Evolutionary conservation across 108 stramenopile species (phyloP).

Genomic region (Cyclostephanos invisitatus): DNA sequence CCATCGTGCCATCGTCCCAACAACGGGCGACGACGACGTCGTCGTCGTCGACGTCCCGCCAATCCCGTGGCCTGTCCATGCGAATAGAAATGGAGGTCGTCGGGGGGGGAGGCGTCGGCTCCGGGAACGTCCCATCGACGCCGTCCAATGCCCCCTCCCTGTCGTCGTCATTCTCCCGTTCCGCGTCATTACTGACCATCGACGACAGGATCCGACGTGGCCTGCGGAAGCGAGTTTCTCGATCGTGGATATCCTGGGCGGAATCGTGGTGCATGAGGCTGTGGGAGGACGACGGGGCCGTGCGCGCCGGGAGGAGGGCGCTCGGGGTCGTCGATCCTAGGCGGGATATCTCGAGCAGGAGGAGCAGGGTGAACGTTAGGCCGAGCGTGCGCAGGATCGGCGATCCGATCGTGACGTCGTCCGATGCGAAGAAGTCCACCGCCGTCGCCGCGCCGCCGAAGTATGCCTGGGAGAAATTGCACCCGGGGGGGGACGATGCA

Average conservation of each 20-base stretch:
- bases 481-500: neutral
- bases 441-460: neutral
- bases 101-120: too few relatives aligned
- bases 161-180: constrained; percentile 20
- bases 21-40: constrained; percentile 2
- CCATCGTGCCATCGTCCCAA: neutral
- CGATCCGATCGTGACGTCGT: neutral
- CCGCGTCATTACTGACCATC: constrained; percentile 23
- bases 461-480: constrained; percentile 3
- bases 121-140: neutral
- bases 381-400: constrained; percentile 25
- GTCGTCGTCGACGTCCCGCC: constrained; percentile 7
- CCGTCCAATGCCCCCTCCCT: constrained; percentile 7
- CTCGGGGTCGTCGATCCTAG: neutral
- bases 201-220: constrained; percentile 20
- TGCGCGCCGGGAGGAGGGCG: constrained; percentile 7
- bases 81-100: constrained; percentile 45
- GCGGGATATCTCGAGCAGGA: neutral
- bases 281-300: constrained; percentile 48
- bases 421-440: constrained; percentile 1
- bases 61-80: constrained; percentile 38
- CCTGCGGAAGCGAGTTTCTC: constrained; percentile 33
- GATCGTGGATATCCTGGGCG: constrained; percentile 48
- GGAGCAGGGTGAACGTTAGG: constrained; percentile 12
- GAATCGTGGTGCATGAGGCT: constrained; percentile 44